phyloP scores from a whole-genome alignment of 306 rosid genomes.

The Mimosa bimucronata region DNA sequence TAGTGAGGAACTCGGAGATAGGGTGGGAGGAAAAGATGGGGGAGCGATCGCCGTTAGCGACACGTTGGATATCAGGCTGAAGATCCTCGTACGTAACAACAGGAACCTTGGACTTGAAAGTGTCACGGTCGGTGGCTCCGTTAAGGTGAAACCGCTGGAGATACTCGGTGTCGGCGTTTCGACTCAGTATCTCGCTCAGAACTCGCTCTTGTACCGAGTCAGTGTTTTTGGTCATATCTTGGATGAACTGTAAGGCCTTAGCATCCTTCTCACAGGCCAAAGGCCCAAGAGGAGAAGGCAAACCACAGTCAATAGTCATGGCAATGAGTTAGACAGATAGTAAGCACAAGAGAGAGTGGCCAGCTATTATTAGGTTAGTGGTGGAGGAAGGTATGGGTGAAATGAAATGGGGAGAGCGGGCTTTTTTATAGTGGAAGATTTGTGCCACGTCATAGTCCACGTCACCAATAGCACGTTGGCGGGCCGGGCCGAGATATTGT shows the following conservation, averaged over 20 bases:
- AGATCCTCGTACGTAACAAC: constrained; percentile 81
- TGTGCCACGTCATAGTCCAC: constrained; percentile 34
- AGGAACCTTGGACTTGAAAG: constrained; percentile 75
- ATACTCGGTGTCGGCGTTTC: constrained; percentile 74
- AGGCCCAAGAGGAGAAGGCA: constrained; percentile 39
- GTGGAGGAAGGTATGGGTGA: not conserved
- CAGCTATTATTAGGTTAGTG: not conserved
- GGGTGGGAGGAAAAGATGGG: constrained; percentile 69
- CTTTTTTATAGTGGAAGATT: constrained; percentile 43
- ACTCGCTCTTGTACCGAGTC: constrained; percentile 58
- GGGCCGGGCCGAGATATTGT: constrained; percentile 13
- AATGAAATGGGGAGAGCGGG: not conserved
- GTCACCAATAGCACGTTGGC: constrained; percentile 22
- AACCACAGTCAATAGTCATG: constrained; percentile 63
- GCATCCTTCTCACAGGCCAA: constrained; percentile 51
- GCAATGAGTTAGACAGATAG: not conserved
- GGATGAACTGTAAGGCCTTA: constrained; percentile 65
- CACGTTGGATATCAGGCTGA: constrained; percentile 75
- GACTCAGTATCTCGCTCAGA: constrained; percentile 61
- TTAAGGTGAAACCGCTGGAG: constrained; percentile 55
- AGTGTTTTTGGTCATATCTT: constrained; percentile 63
- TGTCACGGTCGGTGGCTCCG: constrained; percentile 70
- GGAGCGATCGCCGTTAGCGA: constrained; percentile 87
- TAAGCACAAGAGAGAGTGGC: not conserved
- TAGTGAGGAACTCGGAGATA: constrained; percentile 90